Conservation (phyloP, 129 eudicot genomes). For the Ambrosia trifida region DNA sequence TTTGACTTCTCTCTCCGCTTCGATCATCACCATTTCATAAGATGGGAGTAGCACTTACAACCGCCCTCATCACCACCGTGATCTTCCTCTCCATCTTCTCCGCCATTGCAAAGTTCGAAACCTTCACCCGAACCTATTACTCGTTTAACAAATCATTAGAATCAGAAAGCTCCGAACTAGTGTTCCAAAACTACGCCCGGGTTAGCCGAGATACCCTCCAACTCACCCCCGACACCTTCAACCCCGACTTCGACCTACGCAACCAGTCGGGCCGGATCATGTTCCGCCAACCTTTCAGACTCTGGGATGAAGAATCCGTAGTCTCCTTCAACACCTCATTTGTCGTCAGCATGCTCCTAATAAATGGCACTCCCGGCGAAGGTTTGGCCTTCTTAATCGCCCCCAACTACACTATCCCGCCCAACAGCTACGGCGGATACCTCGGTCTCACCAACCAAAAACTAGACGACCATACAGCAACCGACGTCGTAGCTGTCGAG, state of each 20-base stretch:
- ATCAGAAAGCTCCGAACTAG: background rate
- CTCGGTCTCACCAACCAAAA: constrained; percentile 64
- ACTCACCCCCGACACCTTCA: constrained; percentile 52
- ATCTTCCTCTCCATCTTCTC: constrained; percentile 25
- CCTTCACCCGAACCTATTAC: background rate
- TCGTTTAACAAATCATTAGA: constrained; percentile 5
- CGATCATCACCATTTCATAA: background rate
- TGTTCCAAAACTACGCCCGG: constrained; percentile 25
- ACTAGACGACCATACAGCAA: constrained; percentile 35
- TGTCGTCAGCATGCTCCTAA: constrained; percentile 38
- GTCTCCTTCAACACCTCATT: constrained; percentile 70
- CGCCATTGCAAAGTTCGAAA: constrained; percentile 21
- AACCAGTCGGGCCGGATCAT: constrained; percentile 55
- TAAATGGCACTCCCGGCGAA: constrained; percentile 40
- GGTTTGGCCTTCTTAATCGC: constrained; percentile 67
- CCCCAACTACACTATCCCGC: constrained; percentile 37
- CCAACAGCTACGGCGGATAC: constrained; percentile 50
- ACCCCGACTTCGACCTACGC: background rate
- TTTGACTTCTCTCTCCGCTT: background rate
- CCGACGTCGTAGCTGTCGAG: constrained; percentile 62
- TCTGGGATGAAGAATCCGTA: constrained; percentile 38
- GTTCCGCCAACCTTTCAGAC: constrained; percentile 31
- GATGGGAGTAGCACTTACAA: constrained; percentile 26
- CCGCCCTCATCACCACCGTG: constrained; percentile 19
- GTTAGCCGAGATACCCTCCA: constrained; percentile 53